Evolutionary conservation across 495 filamentous ascomycete genomes (phyloP), one percentile per base, ranked within the genome.

Genomic region (Neurospora sp.): DNA sequence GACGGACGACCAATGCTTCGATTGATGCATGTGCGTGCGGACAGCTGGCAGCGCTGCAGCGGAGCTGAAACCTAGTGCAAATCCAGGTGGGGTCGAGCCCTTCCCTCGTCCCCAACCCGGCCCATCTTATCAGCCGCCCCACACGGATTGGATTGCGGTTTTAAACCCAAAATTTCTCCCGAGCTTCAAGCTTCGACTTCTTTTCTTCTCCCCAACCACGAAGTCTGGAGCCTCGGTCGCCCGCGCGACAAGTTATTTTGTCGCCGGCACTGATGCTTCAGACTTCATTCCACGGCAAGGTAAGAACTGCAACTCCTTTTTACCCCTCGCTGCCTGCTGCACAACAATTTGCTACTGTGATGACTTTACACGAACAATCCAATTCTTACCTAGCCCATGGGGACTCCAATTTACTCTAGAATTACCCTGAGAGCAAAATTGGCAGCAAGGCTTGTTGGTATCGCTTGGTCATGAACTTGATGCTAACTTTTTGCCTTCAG

Each of bases 301-400:
- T 66, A 66, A 66, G 54, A 11, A 60, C 14, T 18, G 74, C 72
- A 71, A 76, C 75, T 72, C 74, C 49, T 74, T 71, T 72, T 35
- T 72, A 39, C 41, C 71, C 70, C 39, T 72, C 75, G 71, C 78
- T 75, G 78, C 70, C 78, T 75, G 35, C 69, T 44, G 42, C 70
- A 37, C 44, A 18, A 31, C 31, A 10, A 18, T 5, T 78, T 76
- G 66, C 84, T 85, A 86, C 87, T 84, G 83, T 90, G 85, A 88
- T 83, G 84, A 86, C 80, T 81, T 77, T 87, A 81, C 80, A 76
- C 82, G 90, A 93, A 93, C 90, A 93, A 93, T 93, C 91, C 91
- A 93, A 92, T 81, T 90, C 92, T 90, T 90, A 94, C 84, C 81
- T 88, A 81, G 82, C 75, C 84, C 86, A 84, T 92, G 91, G 87